phyloP scores from a whole-genome alignment of 169 alveolate species.

The Fabrea salina region DNA sequence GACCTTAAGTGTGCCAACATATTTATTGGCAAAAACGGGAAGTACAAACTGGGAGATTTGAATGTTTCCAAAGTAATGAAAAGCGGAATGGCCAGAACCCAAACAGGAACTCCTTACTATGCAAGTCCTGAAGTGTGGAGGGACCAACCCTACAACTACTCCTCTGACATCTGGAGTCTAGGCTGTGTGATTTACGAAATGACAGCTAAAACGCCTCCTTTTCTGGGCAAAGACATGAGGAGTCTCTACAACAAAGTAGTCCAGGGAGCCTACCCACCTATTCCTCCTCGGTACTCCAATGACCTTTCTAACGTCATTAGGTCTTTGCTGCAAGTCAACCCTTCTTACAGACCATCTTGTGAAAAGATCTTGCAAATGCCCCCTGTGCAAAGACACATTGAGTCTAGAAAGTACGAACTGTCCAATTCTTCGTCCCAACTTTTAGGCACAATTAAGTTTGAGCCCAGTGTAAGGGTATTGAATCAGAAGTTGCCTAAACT shows the following conservation, averaged over 20 bases:
- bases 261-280: constrained; percentile 59
- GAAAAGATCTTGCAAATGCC: constrained; percentile 39
- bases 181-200: constrained; percentile 93
- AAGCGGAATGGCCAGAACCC: constrained; percentile 90
- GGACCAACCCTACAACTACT: constrained; percentile 89
- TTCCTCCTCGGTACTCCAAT: constrained; percentile 66
- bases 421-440: neutral
- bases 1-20: constrained; percentile 84
- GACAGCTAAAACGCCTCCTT: constrained; percentile 92
- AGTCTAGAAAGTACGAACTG: neutral
- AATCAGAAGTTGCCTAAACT: neutral
- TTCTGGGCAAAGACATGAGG: constrained; percentile 79
- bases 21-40: constrained; percentile 70
- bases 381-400: neutral
- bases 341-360: constrained; percentile 74
- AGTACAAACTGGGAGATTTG: constrained; percentile 92
- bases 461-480: neutral
- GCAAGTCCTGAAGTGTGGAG: constrained; percentile 96
- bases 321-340: constrained; percentile 65
- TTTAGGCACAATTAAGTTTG: neutral
- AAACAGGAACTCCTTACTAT: constrained; percentile 96
- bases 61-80: constrained; percentile 93
- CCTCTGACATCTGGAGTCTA: constrained; percentile 91
- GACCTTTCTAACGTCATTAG: constrained; percentile 57
- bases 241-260: constrained; percentile 68